These are phyloP conservation scores for Imleria badia DNA, from an alignment of 768 basidiomycete genomes.

Conservation along the genomic window DNA sequence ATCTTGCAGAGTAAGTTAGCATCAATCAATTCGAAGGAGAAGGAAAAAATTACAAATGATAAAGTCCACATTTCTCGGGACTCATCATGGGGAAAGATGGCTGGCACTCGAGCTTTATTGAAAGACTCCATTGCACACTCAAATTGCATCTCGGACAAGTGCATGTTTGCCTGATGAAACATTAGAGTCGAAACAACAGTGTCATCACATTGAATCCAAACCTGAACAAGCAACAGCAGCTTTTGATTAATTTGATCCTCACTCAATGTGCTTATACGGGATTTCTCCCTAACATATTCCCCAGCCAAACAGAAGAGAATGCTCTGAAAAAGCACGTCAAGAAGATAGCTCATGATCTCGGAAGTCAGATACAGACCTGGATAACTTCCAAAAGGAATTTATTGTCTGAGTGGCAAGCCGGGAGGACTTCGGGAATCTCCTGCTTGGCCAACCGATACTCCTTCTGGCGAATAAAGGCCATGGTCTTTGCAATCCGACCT, in stretches of 20 bases:
- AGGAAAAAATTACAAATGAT: conserved; percentile 9
- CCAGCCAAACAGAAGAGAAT: conserved; percentile 14
- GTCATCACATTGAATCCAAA: background rate
- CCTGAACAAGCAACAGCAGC: conserved; percentile 15
- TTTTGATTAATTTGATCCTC: background rate
- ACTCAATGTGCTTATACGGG: background rate
- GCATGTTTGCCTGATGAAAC: conserved; percentile 13
- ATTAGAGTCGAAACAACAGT: background rate
- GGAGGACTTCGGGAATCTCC: conserved; percentile 1
- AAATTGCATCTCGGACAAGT: conserved; percentile 4
- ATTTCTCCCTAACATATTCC: background rate
- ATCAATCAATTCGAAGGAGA: background rate
- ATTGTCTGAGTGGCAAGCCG: background rate
- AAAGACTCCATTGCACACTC: conserved; percentile 9
- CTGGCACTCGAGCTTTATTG: conserved; percentile 3
- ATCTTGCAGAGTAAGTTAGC: conserved; percentile 7
- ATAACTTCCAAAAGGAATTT: conserved; percentile 6
- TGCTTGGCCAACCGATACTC: background rate
- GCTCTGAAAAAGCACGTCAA: background rate
- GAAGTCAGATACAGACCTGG: conserved; percentile 2
- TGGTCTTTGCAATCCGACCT: conserved; percentile 13
- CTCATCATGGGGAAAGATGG: conserved; percentile 14
- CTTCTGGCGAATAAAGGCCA: conserved; percentile 6
- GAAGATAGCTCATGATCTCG: background rate
- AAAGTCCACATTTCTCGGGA: conserved; percentile 13